phyloP scores from a whole-genome alignment of 176 grass and related monocot species.

The Sorghum bicolor region Sorghum_bicolor_NCBIv3 NC_012870.2:9174501-9175000 shows the following conservation, averaged over 20 bases:
- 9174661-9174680: background rate
- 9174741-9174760: background rate
- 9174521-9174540: background rate
- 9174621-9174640: background rate
- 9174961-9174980: too few relatives aligned
- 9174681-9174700: background rate
- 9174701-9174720: background rate
- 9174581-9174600: background rate
- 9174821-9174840: background rate
- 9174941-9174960: too few relatives aligned
- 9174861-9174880: background rate
- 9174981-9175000: too few relatives aligned
- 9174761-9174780: background rate
- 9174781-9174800: background rate
- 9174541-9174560: background rate
- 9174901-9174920: too few relatives aligned
- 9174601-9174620: background rate
- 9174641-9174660: background rate
- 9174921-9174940: too few relatives aligned
- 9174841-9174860: background rate
- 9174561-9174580: background rate
- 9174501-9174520: constrained; percentile 1
- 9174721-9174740: background rate
- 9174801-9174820: background rate
- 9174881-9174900: too few relatives aligned